Evolutionary conservation across 768 basidiomycete species (phyloP).

Genomic region (Leccinum rimulosum): DNA sequence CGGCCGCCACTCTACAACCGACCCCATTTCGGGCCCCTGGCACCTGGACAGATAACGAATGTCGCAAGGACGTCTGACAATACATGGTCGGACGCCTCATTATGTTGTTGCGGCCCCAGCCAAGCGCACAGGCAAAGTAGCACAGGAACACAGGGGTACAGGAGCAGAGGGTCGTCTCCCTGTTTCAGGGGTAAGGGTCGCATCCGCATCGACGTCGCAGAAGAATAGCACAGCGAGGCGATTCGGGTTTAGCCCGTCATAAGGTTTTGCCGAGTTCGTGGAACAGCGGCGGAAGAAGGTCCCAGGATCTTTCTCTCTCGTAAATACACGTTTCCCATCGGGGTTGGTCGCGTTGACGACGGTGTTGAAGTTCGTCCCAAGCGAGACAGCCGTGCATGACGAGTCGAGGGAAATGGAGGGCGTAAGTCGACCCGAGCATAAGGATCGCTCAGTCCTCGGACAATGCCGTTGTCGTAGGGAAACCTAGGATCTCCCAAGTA

Average conservation of each 20-base stretch:
- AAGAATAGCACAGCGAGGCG: not conserved
- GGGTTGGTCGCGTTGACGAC: constrained; percentile 8
- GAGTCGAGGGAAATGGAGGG: constrained; percentile 1
- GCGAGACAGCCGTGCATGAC: not conserved
- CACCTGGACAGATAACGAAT: not conserved
- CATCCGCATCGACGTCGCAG: not conserved
- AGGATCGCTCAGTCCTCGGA: not conserved
- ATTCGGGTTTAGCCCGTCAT: constrained; percentile 2
- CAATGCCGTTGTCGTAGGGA: no score
- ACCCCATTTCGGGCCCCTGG: not conserved
- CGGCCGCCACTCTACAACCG: not conserved
- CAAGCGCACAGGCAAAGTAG: not conserved
- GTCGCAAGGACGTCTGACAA: not conserved
- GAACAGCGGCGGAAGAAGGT: not conserved
- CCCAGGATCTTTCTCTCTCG: not conserved
- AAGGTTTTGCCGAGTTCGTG: constrained; percentile 1
- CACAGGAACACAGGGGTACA: not conserved
- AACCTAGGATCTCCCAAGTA: no score
- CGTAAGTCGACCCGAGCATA: not conserved
- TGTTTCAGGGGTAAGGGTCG: not conserved
- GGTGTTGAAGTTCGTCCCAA: constrained; percentile 6
- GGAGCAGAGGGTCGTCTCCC: not conserved
- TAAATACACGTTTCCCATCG: constrained; percentile 5
- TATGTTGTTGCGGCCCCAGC: not conserved
- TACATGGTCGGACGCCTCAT: not conserved